A percentile compares a stretch with the other conserved stretches of the same genome.
These are phyloP conservation scores for Apiospora arundinis DNA, from an alignment of 2,329 filamentous ascomycete species.

Conservation along the genomic window DNA sequence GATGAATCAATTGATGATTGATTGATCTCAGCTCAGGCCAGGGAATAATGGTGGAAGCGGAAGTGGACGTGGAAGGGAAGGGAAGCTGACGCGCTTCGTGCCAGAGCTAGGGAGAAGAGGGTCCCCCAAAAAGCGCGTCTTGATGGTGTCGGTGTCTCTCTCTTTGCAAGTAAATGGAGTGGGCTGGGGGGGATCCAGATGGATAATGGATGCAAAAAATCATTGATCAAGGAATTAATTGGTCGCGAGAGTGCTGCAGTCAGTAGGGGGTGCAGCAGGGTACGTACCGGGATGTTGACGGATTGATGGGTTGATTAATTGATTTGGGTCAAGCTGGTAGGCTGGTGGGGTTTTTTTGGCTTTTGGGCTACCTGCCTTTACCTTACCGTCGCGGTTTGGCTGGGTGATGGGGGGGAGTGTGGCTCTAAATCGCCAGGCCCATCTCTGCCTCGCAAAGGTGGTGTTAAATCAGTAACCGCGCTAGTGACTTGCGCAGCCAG, in stretches of 20 bases:
- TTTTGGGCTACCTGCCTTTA: neutral
- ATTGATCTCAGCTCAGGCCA: neutral
- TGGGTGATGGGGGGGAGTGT: conserved; percentile 4
- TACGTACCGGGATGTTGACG: neutral
- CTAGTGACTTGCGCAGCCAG: conserved; percentile 58
- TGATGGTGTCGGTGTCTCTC: neutral
- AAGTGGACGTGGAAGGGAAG: neutral
- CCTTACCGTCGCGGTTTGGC: neutral
- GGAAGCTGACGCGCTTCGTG: conserved; percentile 9
- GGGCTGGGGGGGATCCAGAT: neutral
- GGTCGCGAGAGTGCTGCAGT: neutral
- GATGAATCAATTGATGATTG: too few relatives aligned
- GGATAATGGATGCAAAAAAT: neutral
- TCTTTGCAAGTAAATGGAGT: neutral
- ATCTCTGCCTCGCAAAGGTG: conserved; percentile 15
- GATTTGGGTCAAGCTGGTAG: neutral
- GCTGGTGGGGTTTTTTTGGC: neutral
- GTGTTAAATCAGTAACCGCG: conserved; percentile 62
- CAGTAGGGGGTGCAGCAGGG: too few relatives aligned
- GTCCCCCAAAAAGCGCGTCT: neutral
- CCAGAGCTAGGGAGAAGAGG: too few relatives aligned
- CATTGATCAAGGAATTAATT: neutral
- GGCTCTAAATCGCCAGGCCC: conserved; percentile 5
- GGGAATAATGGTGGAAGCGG: too few relatives aligned
- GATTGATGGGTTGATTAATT: neutral